Base-by-base conservation (phyloP, 768 basidiomycete species). In the Fomitopsis serialis region DNA sequence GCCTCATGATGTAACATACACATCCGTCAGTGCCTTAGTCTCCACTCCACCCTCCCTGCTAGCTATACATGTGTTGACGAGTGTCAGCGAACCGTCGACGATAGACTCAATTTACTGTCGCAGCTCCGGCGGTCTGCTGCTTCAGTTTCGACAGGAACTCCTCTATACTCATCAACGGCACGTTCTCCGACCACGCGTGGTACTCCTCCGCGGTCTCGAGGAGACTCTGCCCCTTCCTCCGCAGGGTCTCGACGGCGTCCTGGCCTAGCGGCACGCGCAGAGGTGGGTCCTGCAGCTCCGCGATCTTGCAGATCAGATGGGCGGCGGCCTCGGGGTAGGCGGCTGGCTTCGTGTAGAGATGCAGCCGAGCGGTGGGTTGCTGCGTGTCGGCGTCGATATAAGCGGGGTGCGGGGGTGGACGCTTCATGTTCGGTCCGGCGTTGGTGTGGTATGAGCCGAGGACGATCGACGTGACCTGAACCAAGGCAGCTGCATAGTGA, bases 401-500 rank as follows among this genome's bases (percentile, higher is more conserved):
- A 4, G 15, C 56, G 43, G 7, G 48, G 53, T n/a, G 52, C 15
- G 29, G 56, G 48, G 23, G 44, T 19, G 29, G 17, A 19, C 40
- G 50, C 37, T 44, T 50, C 44, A 24, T 56, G 58, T 29, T 45
- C 2, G 13, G 50, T 44, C 23, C 54, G 40, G 57, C 61, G 59
- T 48, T 50, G 17, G 63, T 64, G 32, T 45, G 53, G 49, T 62
- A 62, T 15, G 57, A 59, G 4, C 61, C 63, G 1, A 55, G 59
- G 35, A 60, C 53, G 22, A 64, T 46, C 47, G 54, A 45, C 35
- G 50, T 48, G 24, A 54, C 42, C 63, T 66, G n/a, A n/a, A 36
- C 35, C 0, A 5, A 1, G 36, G 17, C 29, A 11, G 29, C 29
- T 11, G 5, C 29, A 10, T 8, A 45, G 9, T 22, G 32, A 34